These are phyloP conservation scores for Lithospermum erythrorhizon DNA, from an alignment of 257 asterid genomes.

Conservation along the genomic window DNA sequence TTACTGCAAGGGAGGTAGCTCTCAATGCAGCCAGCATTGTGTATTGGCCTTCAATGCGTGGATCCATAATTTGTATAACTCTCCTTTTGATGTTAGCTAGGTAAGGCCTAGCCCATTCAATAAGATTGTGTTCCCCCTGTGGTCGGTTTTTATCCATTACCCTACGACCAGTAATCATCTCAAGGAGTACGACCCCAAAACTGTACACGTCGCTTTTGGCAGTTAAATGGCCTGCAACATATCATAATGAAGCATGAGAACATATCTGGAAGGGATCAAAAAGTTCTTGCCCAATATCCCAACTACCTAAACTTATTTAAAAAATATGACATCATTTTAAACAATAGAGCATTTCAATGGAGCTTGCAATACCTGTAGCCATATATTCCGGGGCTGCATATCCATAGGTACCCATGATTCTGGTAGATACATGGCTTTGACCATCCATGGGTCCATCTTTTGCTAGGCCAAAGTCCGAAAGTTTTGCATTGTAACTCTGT, in stretches of 20 bases:
- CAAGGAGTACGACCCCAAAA: conserved; percentile 40
- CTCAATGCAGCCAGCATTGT: conserved; percentile 21
- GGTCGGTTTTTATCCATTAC: conserved; percentile 35
- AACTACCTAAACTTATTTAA: no score
- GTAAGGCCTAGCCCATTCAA: conserved; percentile 38
- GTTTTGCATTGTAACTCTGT: conserved; percentile 61
- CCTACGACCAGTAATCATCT: conserved; percentile 36
- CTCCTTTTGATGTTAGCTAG: conserved; percentile 30
- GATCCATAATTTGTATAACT: conserved; percentile 27
- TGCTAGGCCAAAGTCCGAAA: conserved; percentile 68
- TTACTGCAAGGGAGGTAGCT: conserved; percentile 26
- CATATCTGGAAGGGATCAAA: not conserved
- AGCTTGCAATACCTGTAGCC: conserved; percentile 49
- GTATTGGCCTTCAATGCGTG: conserved; percentile 37
- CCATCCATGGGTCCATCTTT: conserved; percentile 67
- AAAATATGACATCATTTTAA: not conserved
- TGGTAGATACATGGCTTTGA: conserved; percentile 61
- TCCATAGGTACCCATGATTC: conserved; percentile 70
- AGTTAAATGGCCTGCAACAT: conserved; percentile 30
- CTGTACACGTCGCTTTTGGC: conserved; percentile 35
- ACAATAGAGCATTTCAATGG: not conserved
- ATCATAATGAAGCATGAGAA: conserved; percentile 3
- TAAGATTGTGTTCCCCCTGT: conserved; percentile 29
- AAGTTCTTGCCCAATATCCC: not conserved
- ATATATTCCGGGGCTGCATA: conserved; percentile 76